These are phyloP conservation scores for Gelatoporia subvermispora DNA, from an alignment of 768 basidiomycete species.

Conservation along the genomic window DNA sequence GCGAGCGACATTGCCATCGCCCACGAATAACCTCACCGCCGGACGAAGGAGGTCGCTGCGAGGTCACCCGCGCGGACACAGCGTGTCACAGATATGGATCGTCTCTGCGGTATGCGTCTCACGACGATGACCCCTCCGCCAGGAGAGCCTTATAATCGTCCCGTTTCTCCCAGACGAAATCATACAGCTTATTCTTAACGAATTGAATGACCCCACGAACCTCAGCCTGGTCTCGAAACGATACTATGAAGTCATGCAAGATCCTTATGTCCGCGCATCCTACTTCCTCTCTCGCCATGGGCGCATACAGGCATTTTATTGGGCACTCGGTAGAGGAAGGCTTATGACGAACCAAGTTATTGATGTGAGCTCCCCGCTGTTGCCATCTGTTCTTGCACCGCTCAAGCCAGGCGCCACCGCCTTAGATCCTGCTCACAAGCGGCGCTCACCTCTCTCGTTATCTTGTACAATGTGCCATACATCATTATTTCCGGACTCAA, in stretches of 20 bases:
- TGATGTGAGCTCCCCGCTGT: constrained; percentile 47
- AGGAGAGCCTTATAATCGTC: constrained; percentile 1
- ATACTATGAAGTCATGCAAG: constrained; percentile 57
- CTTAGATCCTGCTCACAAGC: constrained; percentile 65
- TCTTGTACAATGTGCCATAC: constrained; percentile 70
- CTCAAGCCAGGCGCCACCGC: constrained; percentile 8
- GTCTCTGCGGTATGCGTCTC: constrained; percentile 53
- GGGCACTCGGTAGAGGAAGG: constrained; percentile 70
- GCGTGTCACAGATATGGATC: constrained; percentile 41
- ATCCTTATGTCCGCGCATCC: constrained; percentile 70
- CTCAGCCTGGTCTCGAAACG: constrained; percentile 56
- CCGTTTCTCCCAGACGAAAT: constrained; percentile 48
- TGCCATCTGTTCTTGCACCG: constrained; percentile 5
- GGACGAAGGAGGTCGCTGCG: too few species aligned
- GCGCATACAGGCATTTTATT: constrained; percentile 62
- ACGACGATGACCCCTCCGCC: neutral
- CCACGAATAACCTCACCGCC: too few species aligned
- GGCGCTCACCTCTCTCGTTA: constrained; percentile 79
- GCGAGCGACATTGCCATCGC: neutral
- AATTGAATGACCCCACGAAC: constrained; percentile 59
- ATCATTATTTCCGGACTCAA: constrained; percentile 72
- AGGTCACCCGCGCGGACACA: neutral
- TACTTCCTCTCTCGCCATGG: constrained; percentile 78
- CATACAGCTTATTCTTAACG: constrained; percentile 68
- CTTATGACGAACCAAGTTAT: constrained; percentile 60